phyloP scores from a whole-genome alignment of 331 rosid species.

The Erythrophleum ivorense region DNA sequence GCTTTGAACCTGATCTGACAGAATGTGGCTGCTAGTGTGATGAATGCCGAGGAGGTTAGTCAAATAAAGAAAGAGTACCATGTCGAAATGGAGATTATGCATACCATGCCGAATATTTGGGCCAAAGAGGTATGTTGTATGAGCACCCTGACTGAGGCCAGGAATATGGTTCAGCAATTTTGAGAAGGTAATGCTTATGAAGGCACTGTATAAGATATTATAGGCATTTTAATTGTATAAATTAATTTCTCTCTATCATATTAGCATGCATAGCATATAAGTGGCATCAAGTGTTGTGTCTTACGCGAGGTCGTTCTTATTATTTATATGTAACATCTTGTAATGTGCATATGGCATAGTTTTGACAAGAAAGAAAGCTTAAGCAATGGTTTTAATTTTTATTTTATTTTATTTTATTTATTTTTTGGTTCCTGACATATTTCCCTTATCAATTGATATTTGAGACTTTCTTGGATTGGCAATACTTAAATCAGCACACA shows the following conservation, averaged over 20 bases:
- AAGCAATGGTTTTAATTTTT: too few relatives aligned
- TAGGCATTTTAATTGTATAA: slow-evolving; percentile 3
- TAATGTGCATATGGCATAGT: background rate
- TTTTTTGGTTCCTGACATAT: too few relatives aligned
- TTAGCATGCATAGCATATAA: background rate
- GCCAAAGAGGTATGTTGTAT: slow-evolving; percentile 59
- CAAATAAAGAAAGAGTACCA: slow-evolving; percentile 52
- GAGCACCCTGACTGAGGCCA: slow-evolving; percentile 57
- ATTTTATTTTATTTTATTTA: too few relatives aligned
- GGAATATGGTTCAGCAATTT: slow-evolving; percentile 56
- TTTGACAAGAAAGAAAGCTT: background rate
- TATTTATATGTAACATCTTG: background rate
- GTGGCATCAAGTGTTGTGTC: background rate
- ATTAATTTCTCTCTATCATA: background rate
- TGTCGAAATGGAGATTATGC: slow-evolving; percentile 46
- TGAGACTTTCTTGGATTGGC: too few relatives aligned
- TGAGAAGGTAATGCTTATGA: slow-evolving; percentile 38
- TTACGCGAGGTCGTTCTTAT: background rate
- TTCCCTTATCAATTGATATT: too few relatives aligned
- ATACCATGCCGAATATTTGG: slow-evolving; percentile 60
- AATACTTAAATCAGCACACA: too few relatives aligned
- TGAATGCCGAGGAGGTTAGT: slow-evolving; percentile 59
- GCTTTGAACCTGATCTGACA: slow-evolving; percentile 44
- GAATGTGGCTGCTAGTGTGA: slow-evolving; percentile 63
- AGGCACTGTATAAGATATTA: background rate